Evolutionary conservation across 441 rosid genomes (phyloP).

Genomic region (Erodium moschatum): DNA sequence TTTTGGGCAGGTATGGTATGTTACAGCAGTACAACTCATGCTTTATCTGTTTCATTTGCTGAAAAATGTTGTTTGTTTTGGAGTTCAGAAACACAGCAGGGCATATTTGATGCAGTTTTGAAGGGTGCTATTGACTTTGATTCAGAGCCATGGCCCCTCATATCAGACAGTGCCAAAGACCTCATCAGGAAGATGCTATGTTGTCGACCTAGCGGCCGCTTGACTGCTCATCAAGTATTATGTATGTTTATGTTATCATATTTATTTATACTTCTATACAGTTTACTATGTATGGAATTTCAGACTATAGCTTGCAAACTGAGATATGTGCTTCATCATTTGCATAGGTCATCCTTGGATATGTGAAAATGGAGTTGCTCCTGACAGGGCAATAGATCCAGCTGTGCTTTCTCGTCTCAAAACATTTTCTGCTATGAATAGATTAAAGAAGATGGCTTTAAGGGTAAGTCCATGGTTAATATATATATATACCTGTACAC

Average conservation of each 20-base stretch:
- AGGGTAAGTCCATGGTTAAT: slow-evolving; percentile 36
- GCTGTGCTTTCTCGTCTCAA: slow-evolving; percentile 96
- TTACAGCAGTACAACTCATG: slow-evolving; percentile 2
- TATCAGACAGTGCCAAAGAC: slow-evolving; percentile 80
- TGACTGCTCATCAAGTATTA: slow-evolving; percentile 83
- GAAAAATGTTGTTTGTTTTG: not conserved
- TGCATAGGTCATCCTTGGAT: slow-evolving; percentile 94
- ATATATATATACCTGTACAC: not conserved
- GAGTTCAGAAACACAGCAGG: slow-evolving; percentile 80
- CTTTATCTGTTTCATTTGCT: slow-evolving; percentile 18
- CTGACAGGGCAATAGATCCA: slow-evolving; percentile 87
- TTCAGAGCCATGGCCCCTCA: slow-evolving; percentile 90
- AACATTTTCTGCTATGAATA: slow-evolving; percentile 96
- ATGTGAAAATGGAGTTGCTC: slow-evolving; percentile 96
- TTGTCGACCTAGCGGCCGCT: slow-evolving; percentile 67
- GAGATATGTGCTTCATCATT: not conserved
- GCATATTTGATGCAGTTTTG: slow-evolving; percentile 91
- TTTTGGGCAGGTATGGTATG: slow-evolving; percentile 77
- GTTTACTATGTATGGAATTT: not conserved
- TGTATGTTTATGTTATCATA: slow-evolving; percentile 35
- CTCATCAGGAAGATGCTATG: slow-evolving; percentile 78
- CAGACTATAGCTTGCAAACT: not conserved
- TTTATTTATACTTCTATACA: not conserved
- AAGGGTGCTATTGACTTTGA: slow-evolving; percentile 78
- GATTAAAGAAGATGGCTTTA: slow-evolving; percentile 92